phyloP scores from a whole-genome alignment of 2,329 filamentous ascomycete genomes.

The Exophiala spinifera region DNA sequence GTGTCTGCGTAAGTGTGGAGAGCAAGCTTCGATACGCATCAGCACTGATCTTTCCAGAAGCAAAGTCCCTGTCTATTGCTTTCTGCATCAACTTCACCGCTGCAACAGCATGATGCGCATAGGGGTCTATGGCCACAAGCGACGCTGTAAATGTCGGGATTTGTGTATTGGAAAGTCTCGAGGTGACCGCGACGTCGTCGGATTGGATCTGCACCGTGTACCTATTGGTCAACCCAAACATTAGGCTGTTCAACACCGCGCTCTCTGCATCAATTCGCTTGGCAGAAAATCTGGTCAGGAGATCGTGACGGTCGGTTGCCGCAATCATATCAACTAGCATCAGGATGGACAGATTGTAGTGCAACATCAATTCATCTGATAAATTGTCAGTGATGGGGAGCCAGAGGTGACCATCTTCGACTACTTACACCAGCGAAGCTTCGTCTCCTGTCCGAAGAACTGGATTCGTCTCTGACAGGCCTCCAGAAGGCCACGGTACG shows the following conservation, averaged over 20 bases:
- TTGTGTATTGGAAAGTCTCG: not conserved
- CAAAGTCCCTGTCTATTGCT: constrained; percentile 31
- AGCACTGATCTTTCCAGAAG: constrained; percentile 27
- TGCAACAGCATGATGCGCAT: constrained; percentile 34
- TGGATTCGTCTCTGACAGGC: constrained; percentile 33
- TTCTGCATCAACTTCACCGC: constrained; percentile 32
- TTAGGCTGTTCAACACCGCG: constrained; percentile 31
- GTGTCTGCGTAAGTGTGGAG: constrained; percentile 28
- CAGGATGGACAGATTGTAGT: constrained; percentile 33
- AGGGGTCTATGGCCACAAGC: constrained; percentile 33
- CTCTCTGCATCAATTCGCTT: constrained; percentile 30
- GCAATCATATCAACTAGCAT: constrained; percentile 32
- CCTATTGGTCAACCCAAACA: constrained; percentile 33
- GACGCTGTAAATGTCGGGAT: constrained; percentile 22
- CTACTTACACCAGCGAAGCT: constrained; percentile 33
- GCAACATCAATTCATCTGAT: constrained; percentile 31
- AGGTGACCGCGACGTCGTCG: not conserved
- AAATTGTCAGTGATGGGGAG: not conserved
- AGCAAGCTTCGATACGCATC: constrained; percentile 29
- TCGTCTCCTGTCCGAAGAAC: constrained; percentile 33
- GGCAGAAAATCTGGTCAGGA: constrained; percentile 27
- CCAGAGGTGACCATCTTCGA: not conserved
- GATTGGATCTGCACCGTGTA: constrained; percentile 22
- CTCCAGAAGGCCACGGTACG: constrained; percentile 30
- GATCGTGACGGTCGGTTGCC: constrained; percentile 29